Conservation (phyloP, 2,329 filamentous ascomycete genomes). For the Scortechinia acanthostroma region DNA sequence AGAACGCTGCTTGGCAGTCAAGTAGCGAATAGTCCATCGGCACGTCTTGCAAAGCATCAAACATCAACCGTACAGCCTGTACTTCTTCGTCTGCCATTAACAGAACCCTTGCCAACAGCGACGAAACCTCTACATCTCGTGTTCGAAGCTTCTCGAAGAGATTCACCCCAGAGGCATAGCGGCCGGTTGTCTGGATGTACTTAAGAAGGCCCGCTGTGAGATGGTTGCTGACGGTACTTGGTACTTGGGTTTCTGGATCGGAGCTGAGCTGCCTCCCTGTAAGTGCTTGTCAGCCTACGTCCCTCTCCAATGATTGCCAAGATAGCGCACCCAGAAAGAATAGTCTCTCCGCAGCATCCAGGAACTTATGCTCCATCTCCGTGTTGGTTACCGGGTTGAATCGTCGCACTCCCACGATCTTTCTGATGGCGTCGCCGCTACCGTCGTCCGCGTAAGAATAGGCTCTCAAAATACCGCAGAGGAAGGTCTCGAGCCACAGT, state of each 20-base stretch:
- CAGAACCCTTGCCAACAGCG: constrained; percentile 80
- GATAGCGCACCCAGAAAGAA: constrained; percentile 74
- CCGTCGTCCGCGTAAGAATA: constrained; percentile 97
- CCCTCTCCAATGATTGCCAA: not conserved
- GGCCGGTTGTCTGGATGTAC: constrained; percentile 91
- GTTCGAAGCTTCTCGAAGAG: constrained; percentile 91
- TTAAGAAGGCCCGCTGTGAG: constrained; percentile 86
- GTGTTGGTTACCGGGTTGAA: constrained; percentile 98
- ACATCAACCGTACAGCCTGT: constrained; percentile 80
- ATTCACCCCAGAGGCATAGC: constrained; percentile 92
- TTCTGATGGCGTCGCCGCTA: constrained; percentile 86
- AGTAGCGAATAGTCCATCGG: constrained; percentile 98
- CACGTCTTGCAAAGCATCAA: constrained; percentile 80
- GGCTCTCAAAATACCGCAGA: constrained; percentile 86
- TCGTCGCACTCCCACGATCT: constrained; percentile 90
- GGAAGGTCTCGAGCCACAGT: constrained; percentile 93
- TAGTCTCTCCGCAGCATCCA: constrained; percentile 85
- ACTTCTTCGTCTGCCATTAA: constrained; percentile 96
- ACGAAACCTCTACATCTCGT: constrained; percentile 88
- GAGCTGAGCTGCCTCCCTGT: constrained; percentile 90
- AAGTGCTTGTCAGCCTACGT: constrained; percentile 10
- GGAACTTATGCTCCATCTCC: constrained; percentile 93
- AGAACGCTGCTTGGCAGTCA: constrained; percentile 87
- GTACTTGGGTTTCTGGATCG: constrained; percentile 93
- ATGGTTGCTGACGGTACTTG: constrained; percentile 93